Conservation (phyloP, 495 filamentous ascomycete species). For the Trypethelium eluteriae region DNA sequence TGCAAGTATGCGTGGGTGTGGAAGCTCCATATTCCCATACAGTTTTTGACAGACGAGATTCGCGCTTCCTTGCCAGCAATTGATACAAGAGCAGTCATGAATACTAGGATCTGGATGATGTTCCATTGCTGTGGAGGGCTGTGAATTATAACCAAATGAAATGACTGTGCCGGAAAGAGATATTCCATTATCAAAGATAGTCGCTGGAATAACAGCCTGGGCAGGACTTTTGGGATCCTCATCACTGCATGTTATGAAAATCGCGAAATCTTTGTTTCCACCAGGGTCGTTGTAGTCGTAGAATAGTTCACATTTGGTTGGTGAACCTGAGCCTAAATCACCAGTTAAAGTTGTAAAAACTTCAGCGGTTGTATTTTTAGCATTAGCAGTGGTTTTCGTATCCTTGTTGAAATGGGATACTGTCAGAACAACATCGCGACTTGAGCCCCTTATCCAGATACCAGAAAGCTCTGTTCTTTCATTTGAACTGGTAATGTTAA, state of each 20-base stretch:
- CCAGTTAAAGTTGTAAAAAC: neutral
- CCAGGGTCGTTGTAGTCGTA: neutral
- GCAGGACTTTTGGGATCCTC: neutral
- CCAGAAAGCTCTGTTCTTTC: neutral
- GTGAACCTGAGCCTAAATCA: neutral
- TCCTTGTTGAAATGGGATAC: slow-evolving; percentile 6
- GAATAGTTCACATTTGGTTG: neutral
- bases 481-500: neutral
- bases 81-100: neutral
- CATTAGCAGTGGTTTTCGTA: neutral
- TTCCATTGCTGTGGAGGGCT: neutral
- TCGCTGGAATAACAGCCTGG: neutral
- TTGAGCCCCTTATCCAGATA: neutral
- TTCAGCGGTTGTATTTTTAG: neutral
- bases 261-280: slow-evolving; percentile 5
- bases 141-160: neutral
- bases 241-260: neutral
- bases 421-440: neutral
- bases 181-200: neutral
- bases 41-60: neutral
- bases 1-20: neutral
- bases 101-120: neutral
- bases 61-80: neutral
- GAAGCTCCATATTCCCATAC: neutral
- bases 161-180: neutral